Percentiles rank a stretch among this genome's conserved stretches.
Conservation (phyloP, 257 asterid genomes). For the Solanum stenotomum region DNA sequence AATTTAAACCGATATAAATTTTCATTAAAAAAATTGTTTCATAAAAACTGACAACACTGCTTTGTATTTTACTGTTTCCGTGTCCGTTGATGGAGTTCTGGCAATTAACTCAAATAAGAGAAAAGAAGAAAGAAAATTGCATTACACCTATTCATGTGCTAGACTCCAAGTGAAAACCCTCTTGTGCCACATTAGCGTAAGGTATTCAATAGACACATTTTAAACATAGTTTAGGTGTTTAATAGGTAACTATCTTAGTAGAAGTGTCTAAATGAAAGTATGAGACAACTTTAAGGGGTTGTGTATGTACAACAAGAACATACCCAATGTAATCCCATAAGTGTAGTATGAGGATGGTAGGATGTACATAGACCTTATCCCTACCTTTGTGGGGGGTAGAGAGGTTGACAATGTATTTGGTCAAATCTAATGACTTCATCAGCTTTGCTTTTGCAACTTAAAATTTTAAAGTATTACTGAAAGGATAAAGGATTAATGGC, state of each 20-base stretch:
- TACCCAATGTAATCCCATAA: not conserved
- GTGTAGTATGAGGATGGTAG: not conserved
- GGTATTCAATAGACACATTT: not conserved
- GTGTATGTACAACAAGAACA: not conserved
- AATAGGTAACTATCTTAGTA: not conserved
- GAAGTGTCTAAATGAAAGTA: not conserved
- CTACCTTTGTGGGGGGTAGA: not conserved
- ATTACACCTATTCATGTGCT: not conserved
- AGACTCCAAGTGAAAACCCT: not conserved
- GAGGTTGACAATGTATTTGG: not conserved
- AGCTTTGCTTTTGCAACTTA: not conserved
- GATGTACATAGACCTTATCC: not conserved
- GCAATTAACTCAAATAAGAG: not conserved
- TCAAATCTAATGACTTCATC: not conserved
- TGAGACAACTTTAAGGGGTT: not conserved
- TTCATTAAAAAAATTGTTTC: not conserved
- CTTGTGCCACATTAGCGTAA: not conserved
- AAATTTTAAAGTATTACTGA: not conserved
- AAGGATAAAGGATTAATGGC: not conserved
- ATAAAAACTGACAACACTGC: not conserved
- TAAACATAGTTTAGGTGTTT: not conserved
- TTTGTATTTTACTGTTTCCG: not conserved
- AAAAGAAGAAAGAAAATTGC: not conserved
- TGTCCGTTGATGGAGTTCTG: not conserved
- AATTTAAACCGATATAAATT: too few relatives aligned